Evolutionary conservation across 495 filamentous ascomycete genomes (phyloP).

Genomic region (Penicillium psychrofluorescens): DNA sequence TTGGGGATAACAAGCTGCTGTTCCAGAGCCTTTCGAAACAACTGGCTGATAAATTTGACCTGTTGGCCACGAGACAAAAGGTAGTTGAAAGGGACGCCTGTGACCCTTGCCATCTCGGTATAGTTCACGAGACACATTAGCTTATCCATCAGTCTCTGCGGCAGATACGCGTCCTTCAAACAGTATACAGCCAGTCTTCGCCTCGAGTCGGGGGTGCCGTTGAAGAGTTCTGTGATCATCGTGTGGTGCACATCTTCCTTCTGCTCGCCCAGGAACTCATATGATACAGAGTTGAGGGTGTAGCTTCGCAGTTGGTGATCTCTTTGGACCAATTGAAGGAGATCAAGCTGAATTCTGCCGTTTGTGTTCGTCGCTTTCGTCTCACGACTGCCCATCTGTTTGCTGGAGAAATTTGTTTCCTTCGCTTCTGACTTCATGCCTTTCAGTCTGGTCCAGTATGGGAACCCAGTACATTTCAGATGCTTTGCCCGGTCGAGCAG

Average conservation of each 20-base stretch:
- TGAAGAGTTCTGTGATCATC: constrained; percentile 98
- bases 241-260: constrained; percentile 99
- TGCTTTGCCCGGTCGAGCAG: constrained; percentile 83
- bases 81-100: constrained; percentile 95
- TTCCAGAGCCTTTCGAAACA: constrained; percentile 90
- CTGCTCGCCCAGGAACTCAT: constrained; percentile 95
- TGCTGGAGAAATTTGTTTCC: constrained; percentile 85
- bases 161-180: constrained; percentile 94
- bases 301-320: constrained; percentile 95
- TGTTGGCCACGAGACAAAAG: constrained; percentile 90
- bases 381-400: constrained; percentile 97
- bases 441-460: constrained; percentile 75
- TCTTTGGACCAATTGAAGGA: constrained; percentile 86
- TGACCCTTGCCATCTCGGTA: constrained; percentile 99
- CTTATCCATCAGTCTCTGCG: constrained; percentile 93
- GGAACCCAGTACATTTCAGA: constrained; percentile 67
- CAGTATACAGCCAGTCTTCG: constrained; percentile 92
- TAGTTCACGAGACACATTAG: constrained; percentile 96
- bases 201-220: constrained; percentile 86
- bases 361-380: constrained; percentile 91
- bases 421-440: constrained; percentile 58
- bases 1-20: constrained; percentile 93
- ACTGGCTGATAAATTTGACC: constrained; percentile 94
- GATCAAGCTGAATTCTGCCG: constrained; percentile 85
- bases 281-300: constrained; percentile 92